A percentile compares a stretch with the other conserved stretches of the same genome.
Evolutionary conservation across 1,284 basidiomycete genomes (phyloP).

Genomic region (Cryptococcus sp.): DNA sequence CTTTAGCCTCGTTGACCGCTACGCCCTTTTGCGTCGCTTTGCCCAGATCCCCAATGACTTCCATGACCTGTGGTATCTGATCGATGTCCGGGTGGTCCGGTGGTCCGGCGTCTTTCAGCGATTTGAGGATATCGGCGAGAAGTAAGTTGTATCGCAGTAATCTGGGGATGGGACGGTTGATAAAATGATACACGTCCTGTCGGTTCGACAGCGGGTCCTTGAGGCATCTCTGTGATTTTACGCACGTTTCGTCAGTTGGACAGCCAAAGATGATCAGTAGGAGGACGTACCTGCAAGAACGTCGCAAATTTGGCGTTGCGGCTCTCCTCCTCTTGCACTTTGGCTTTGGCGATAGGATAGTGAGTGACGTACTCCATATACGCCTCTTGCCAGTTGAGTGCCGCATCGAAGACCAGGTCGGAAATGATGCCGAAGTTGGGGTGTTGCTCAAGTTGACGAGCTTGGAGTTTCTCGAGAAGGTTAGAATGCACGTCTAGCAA

Average conservation of each 20-base stretch:
- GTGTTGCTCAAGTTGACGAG: slow-evolving; percentile 86
- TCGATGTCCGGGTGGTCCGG: slow-evolving; percentile 73
- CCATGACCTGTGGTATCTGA: slow-evolving; percentile 77
- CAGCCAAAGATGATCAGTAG: neutral
- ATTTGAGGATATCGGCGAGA: slow-evolving; percentile 72
- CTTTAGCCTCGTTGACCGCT: slow-evolving; percentile 76
- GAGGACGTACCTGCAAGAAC: slow-evolving; percentile 72
- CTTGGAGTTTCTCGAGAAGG: slow-evolving; percentile 78
- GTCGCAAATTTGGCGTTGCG: slow-evolving; percentile 75
- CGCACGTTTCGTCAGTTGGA: neutral
- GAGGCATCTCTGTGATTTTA: slow-evolving; percentile 22
- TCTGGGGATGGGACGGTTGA: slow-evolving; percentile 84
- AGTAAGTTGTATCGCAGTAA: slow-evolving; percentile 85
- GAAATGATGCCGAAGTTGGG: slow-evolving; percentile 80
- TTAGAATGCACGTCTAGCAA: slow-evolving; percentile 71
- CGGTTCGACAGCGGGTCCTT: slow-evolving; percentile 56
- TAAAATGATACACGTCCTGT: slow-evolving; percentile 83
- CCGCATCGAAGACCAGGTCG: slow-evolving; percentile 82
- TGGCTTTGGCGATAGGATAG: slow-evolving; percentile 89
- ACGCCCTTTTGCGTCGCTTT: slow-evolving; percentile 85
- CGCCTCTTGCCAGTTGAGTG: slow-evolving; percentile 86
- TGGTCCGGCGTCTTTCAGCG: slow-evolving; percentile 59
- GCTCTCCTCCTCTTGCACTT: slow-evolving; percentile 83
- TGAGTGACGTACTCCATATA: slow-evolving; percentile 92
- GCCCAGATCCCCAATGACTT: slow-evolving; percentile 77